A percentile compares a stretch with the other conserved stretches of the same genome.
Evolutionary conservation across 345 rosid species (phyloP).

Genomic region (Heritiera fomes): DNA sequence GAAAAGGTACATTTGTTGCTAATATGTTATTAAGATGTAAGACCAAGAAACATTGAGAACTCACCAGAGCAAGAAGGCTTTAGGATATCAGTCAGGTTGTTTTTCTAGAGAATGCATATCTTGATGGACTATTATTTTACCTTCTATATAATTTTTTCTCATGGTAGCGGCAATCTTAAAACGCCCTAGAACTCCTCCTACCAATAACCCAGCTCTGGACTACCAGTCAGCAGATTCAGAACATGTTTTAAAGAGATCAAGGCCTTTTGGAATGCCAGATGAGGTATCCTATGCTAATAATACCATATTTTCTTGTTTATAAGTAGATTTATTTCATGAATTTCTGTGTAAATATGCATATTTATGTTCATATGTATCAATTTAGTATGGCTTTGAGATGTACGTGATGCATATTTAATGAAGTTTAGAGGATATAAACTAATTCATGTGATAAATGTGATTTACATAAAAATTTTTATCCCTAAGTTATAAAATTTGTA

Average conservation of each 20-base stretch:
- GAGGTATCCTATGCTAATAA: constrained; percentile 46
- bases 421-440: background rate
- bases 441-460: background rate
- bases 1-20: constrained; percentile 13
- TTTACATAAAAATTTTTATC: background rate
- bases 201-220: constrained; percentile 57
- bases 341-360: constrained; percentile 16
- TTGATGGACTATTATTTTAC: background rate
- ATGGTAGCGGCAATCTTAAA: constrained; percentile 56
- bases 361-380: background rate
- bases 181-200: constrained; percentile 71
- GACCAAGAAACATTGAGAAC: background rate
- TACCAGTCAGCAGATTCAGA: constrained; percentile 88
- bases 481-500: background rate
- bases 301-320: constrained; percentile 9
- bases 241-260: constrained; percentile 66
- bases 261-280: constrained; percentile 74
- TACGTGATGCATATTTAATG: constrained; percentile 7
- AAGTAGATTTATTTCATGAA: background rate
- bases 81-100: background rate
- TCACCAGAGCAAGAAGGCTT: background rate
- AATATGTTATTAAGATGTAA: background rate
- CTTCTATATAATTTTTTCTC: background rate
- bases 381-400: background rate
- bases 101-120: background rate